Evolutionary conservation across 306 rosid species (phyloP).

Genomic region (Vigna unguiculata): DNA sequence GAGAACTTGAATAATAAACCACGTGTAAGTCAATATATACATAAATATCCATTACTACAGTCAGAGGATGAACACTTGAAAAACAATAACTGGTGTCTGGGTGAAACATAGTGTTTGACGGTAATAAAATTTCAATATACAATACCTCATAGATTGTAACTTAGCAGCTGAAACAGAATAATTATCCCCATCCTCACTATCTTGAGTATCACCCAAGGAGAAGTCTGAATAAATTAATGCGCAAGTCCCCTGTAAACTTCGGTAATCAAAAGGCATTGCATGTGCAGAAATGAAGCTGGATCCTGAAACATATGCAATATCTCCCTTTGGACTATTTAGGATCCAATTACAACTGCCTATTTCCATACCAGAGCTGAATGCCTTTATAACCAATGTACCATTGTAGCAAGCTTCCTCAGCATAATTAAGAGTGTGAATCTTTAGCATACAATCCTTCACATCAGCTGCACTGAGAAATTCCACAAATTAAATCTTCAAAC

Average conservation of each 20-base stretch:
- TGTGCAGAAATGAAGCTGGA: constrained; percentile 77
- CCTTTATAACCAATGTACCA: constrained; percentile 74
- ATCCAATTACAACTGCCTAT: constrained; percentile 93
- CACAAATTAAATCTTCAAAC: constrained; percentile 47
- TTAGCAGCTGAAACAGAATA: constrained; percentile 36
- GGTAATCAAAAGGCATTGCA: constrained; percentile 77
- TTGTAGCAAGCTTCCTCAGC: constrained; percentile 83
- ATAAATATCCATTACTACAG: constrained; percentile 49
- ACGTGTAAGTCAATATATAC: constrained; percentile 40
- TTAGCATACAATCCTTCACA: constrained; percentile 72
- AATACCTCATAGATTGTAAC: constrained; percentile 54
- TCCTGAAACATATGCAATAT: constrained; percentile 73
- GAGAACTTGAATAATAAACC: constrained; percentile 45
- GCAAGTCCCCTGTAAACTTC: constrained; percentile 60
- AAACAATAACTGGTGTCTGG: neutral
- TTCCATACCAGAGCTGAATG: constrained; percentile 91
- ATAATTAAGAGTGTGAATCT: constrained; percentile 71
- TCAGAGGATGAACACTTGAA: constrained; percentile 40
- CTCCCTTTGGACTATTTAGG: constrained; percentile 71
- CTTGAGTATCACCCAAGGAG: constrained; percentile 50
- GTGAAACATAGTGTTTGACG: constrained; percentile 21
- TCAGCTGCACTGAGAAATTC: constrained; percentile 86
- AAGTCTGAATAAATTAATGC: constrained; percentile 82
- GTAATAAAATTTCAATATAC: constrained; percentile 14
- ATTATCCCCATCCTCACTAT: constrained; percentile 50